phyloP scores from a whole-genome alignment of 2,329 filamentous ascomycete species.

The Xylaria sp. region DNA sequence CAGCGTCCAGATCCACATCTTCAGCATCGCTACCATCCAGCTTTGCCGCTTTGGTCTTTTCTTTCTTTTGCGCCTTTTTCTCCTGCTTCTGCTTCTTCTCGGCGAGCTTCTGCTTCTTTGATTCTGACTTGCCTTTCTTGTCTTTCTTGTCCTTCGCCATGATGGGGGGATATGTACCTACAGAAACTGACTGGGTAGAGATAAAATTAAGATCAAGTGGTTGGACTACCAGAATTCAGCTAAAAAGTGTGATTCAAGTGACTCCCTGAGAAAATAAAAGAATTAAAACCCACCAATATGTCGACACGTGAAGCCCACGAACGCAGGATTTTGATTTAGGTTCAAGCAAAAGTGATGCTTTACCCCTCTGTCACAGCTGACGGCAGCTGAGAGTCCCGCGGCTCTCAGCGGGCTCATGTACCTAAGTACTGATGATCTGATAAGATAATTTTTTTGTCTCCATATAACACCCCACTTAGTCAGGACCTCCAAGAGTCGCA shows the following conservation, averaged over 20 bases:
- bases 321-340: not conserved
- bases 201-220: not conserved
- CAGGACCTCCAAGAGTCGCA: not conserved
- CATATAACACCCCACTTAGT: conserved; percentile 17
- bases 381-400: conserved; percentile 38
- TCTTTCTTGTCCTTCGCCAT: conserved; percentile 62
- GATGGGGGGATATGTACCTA: conserved; percentile 23
- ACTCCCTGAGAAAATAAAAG: not conserved
- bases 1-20: conserved; percentile 91
- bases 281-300: too few species aligned
- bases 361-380: conserved; percentile 35
- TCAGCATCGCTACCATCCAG: conserved; percentile 87
- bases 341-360: conserved; percentile 9
- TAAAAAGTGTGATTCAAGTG: not conserved
- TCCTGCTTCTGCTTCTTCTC: conserved; percentile 82
- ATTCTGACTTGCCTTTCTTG: conserved; percentile 56
- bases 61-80: conserved; percentile 90
- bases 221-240: not conserved
- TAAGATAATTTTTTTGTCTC: conserved; percentile 33
- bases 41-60: conserved; percentile 76
- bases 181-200: not conserved
- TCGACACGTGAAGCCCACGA: not conserved
- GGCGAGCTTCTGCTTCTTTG: conserved; percentile 61
- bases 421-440: conserved; percentile 42
- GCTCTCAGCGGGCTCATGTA: conserved; percentile 12